Percentiles rank a stretch among this genome's conserved stretches.
These are phyloP conservation scores for Candida oleophila DNA, from an alignment of 805 yeast species.

Conservation along the genomic window DNA sequence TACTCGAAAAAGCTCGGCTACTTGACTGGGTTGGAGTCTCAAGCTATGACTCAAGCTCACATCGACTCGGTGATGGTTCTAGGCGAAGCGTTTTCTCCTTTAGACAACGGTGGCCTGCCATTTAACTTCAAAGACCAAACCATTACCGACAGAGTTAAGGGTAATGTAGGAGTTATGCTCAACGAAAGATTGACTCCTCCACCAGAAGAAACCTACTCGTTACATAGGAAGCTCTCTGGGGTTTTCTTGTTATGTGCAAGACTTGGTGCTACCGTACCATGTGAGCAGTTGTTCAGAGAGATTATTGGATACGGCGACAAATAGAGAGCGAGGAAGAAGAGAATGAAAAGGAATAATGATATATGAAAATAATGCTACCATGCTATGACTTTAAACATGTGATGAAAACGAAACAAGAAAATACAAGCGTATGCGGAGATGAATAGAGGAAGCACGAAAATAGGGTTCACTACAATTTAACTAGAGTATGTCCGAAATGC, in stretches of 20 bases:
- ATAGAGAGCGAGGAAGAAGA: neutral
- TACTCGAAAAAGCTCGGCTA: constrained; percentile 78
- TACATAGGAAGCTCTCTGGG: constrained; percentile 93
- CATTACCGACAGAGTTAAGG: constrained; percentile 89
- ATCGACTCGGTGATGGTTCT: constrained; percentile 84
- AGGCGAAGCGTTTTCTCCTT: constrained; percentile 84
- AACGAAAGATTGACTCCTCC: constrained; percentile 93
- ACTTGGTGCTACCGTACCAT: constrained; percentile 78
- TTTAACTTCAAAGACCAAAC: constrained; percentile 84
- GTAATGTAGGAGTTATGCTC: constrained; percentile 85
- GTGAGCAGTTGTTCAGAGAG: constrained; percentile 72
- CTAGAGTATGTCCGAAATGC: neutral
- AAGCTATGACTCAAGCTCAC: constrained; percentile 87
- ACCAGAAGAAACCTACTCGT: constrained; percentile 96
- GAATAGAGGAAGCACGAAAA: neutral
- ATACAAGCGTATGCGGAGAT: neutral
- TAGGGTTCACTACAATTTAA: no score
- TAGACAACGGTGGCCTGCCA: constrained; percentile 43
- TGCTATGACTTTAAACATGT: neutral
- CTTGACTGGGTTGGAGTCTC: constrained; percentile 86
- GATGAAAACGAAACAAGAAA: neutral
- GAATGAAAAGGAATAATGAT: neutral
- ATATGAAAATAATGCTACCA: neutral
- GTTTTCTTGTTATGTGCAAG: constrained; percentile 88
- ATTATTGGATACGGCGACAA: constrained; percentile 55